phyloP scores from a whole-genome alignment of 2,329 filamentous ascomycete species.

The Cladophialophora psammophila region DNA sequence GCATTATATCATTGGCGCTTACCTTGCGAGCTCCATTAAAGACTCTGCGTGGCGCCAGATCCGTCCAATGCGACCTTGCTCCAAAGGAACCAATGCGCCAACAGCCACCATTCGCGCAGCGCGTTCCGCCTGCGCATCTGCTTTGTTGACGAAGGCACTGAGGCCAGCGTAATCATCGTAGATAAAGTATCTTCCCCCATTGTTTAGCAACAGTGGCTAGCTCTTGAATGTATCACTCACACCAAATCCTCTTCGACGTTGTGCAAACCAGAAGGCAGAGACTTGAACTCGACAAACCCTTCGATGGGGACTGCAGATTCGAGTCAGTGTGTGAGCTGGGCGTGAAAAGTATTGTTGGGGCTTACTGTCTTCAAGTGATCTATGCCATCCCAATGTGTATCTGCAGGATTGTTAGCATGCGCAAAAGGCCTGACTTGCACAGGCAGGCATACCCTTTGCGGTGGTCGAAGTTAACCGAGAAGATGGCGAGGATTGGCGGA shows the following conservation, averaged over 20 bases:
- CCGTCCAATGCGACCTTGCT: conserved; percentile 82
- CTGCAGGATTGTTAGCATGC: conserved; percentile 48
- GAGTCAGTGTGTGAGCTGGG: conserved; percentile 25
- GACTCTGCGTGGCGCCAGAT: conserved; percentile 86
- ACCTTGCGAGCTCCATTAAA: conserved; percentile 77
- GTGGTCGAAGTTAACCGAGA: conserved; percentile 90
- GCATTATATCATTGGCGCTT: conserved; percentile 32
- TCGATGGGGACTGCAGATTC: conserved; percentile 66
- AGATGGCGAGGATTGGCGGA: conserved; percentile 74
- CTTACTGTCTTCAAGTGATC: conserved; percentile 67
- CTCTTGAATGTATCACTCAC: conserved; percentile 45
- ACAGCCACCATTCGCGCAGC: conserved; percentile 94
- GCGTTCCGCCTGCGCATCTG: conserved; percentile 78
- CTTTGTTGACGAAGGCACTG: conserved; percentile 87
- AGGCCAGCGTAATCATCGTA: conserved; percentile 84
- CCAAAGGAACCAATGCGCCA: conserved; percentile 84
- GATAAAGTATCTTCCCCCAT: conserved; percentile 79
- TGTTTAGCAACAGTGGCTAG: conserved; percentile 1
- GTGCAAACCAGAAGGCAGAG: conserved; percentile 89
- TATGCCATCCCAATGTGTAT: conserved; percentile 88
- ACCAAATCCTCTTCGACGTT: conserved; percentile 84
- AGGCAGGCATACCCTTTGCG: conserved; percentile 74
- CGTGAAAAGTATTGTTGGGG: background rate
- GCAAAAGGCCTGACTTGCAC: conserved; percentile 10
- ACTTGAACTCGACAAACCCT: conserved; percentile 93